These are phyloP conservation scores for Alternaria angustiovoidea DNA, from an alignment of 2,329 filamentous ascomycete genomes.

Conservation along the genomic window DNA sequence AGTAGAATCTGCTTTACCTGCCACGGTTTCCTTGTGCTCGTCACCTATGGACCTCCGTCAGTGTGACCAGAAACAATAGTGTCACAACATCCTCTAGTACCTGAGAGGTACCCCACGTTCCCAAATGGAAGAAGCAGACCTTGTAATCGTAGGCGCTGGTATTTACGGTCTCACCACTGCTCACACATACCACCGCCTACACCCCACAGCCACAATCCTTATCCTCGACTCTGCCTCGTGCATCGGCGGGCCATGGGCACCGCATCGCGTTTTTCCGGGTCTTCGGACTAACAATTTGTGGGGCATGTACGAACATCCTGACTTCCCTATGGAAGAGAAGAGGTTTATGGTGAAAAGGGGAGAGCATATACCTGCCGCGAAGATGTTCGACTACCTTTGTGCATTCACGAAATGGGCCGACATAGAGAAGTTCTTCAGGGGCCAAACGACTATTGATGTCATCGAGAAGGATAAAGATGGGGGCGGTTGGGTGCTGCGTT, in stretches of 20 bases:
- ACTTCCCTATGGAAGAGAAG: constrained; percentile 46
- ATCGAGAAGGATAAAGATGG: constrained; percentile 54
- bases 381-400: constrained; percentile 64
- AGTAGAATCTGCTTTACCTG: not conserved
- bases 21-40: not conserved
- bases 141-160: constrained; percentile 24
- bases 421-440: constrained; percentile 58
- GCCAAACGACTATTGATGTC: constrained; percentile 61
- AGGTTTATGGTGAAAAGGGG: constrained; percentile 54
- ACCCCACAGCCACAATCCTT: constrained; percentile 50
- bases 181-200: constrained; percentile 55
- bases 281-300: constrained; percentile 56
- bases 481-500: constrained; percentile 32
- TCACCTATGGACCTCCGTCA: not conserved
- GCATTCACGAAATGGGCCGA: constrained; percentile 53
- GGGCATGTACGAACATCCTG: constrained; percentile 52
- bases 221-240: constrained; percentile 53
- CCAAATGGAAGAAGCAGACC: constrained; percentile 18
- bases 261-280: constrained; percentile 52
- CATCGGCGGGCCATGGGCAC: constrained; percentile 54
- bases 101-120: not conserved
- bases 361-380: constrained; percentile 66
- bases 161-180: constrained; percentile 56
- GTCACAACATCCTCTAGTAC: not conserved
- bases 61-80: not conserved